Evolutionary conservation across 2,329 filamentous ascomycete species (phyloP).

Genomic region (Pestalotiopsis sp.): DNA sequence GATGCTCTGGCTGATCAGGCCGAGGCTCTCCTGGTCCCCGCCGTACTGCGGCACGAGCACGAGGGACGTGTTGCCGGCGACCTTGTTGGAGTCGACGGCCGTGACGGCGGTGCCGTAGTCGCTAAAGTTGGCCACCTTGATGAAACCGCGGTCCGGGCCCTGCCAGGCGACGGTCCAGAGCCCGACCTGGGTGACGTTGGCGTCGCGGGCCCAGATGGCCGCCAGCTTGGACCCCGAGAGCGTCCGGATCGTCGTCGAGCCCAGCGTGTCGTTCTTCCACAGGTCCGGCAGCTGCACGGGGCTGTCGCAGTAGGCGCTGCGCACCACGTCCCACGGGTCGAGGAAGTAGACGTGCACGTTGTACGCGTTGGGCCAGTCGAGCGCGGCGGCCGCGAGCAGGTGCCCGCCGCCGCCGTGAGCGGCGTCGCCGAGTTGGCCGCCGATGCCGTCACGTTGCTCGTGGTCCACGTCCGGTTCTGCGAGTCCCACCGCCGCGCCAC

Average conservation of each 20-base stretch:
- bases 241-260: conserved; percentile 6
- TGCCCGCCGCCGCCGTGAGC: conserved; percentile 13
- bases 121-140: conserved; percentile 18
- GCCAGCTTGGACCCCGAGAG: conserved; percentile 15
- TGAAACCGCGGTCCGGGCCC: conserved; percentile 15
- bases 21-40: conserved; percentile 13
- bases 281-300: conserved; percentile 15
- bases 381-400: conserved; percentile 17
- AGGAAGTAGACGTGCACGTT: conserved; percentile 19
- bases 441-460: conserved; percentile 20
- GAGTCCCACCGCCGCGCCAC: conserved; percentile 28
- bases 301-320: conserved; percentile 12
- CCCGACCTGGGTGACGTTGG: conserved; percentile 13
- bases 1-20: conserved; percentile 4
- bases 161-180: conserved; percentile 20
- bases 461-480: conserved; percentile 22
- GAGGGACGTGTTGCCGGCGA: conserved; percentile 16
- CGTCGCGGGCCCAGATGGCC: conserved; percentile 20
- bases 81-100: conserved; percentile 12
- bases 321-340: conserved; percentile 11
- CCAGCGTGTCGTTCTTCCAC: conserved; percentile 13
- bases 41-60: conserved; percentile 19
- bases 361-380: conserved; percentile 13
- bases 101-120: conserved; percentile 16
- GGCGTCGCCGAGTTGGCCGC: conserved; percentile 15